Base-by-base conservation (phyloP, 1,139 yeast species). In the Yamadazyma friedrichii region DNA sequence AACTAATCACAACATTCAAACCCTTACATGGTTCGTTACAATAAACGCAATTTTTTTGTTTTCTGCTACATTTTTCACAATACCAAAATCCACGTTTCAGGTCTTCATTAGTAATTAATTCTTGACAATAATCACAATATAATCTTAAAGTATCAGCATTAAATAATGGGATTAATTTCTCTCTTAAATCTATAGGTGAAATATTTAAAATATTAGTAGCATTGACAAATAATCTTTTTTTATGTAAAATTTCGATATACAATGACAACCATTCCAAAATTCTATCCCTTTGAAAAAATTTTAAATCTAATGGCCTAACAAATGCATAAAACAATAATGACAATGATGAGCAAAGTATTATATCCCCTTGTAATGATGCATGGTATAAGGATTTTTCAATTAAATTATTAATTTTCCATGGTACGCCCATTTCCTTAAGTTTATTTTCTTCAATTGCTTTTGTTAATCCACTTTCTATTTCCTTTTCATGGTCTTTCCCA, bases 11-110 rank as follows among this genome's bases (percentile, higher is more conserved):
- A 17, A 86, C 78, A 9, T 83, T 76, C 41, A 86, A 67, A 0
- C 95, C 95, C 52, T 76, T 78, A 51, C 91, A 73, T 2, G 96
- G 93, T 54, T 79, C 84, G 46, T 83, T 74, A 58, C 98, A 93
- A 47, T 84, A 78, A n/a, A 83, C 73, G 60, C 98, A 93, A 33
- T 81, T 77, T 48, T 78, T 83, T 48, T 80, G 83, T 24, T 70
- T 68, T 35, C 62, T 67, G 3, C 70, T 65, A 58, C 97, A 91
- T 33, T 71, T 72, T 40, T 82, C 88, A 64, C 97, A 91, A 58
- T 82, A 87, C 96, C 96, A 89, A 52, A 75, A 83, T 0, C 94
- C 95, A 52, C 77, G 74, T 53, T 79, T 82, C 12, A 82, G 69
- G 9, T 61, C 59, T 49, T 86, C 94, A 56, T 88, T 88, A 4